phyloP scores from a whole-genome alignment of 768 basidiomycete genomes.

The Sarcodon sp. region DNA sequence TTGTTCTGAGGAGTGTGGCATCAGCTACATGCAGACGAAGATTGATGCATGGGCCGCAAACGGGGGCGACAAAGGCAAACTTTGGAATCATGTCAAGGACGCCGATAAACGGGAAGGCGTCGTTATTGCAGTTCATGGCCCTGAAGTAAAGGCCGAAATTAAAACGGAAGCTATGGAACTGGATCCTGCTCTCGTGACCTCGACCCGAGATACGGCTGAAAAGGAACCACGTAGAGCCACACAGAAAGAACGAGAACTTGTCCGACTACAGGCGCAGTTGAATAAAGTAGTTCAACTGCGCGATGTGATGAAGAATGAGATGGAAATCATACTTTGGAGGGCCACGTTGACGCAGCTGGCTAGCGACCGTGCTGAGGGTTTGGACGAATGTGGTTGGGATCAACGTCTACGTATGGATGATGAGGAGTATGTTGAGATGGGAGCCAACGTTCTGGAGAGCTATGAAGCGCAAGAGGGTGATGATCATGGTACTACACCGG shows the following conservation, averaged over 20 bases:
- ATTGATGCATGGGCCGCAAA: conserved; percentile 49
- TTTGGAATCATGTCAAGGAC: conserved; percentile 67
- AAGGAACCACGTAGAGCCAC: neutral
- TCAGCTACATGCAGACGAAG: conserved; percentile 55
- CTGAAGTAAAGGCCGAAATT: conserved; percentile 6
- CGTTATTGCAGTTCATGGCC: conserved; percentile 27
- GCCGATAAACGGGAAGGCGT: conserved; percentile 63
- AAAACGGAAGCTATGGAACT: conserved; percentile 3
- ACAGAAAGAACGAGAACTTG: conserved; percentile 43
- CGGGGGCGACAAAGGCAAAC: conserved; percentile 45
- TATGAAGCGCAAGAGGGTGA: conserved; percentile 42
- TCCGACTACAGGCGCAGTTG: conserved; percentile 38
- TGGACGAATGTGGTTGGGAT: conserved; percentile 82
- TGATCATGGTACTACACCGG: conserved; percentile 19
- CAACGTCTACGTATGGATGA: conserved; percentile 76
- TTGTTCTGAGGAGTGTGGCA: conserved; percentile 81
- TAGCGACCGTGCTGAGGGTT: conserved; percentile 46
- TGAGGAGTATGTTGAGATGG: conserved; percentile 64
- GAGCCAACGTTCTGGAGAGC: conserved; percentile 51
- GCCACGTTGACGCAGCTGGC: conserved; percentile 59
- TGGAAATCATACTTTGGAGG: conserved; percentile 61
- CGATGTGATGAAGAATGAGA: conserved; percentile 51
- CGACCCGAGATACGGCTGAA: neutral
- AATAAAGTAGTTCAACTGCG: conserved; percentile 45
- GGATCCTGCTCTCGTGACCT: neutral